Percentiles rank a stretch among this genome's conserved stretches.
Conservation (phyloP, 1,284 basidiomycete species). For the Ustilago esculenta region DNA sequence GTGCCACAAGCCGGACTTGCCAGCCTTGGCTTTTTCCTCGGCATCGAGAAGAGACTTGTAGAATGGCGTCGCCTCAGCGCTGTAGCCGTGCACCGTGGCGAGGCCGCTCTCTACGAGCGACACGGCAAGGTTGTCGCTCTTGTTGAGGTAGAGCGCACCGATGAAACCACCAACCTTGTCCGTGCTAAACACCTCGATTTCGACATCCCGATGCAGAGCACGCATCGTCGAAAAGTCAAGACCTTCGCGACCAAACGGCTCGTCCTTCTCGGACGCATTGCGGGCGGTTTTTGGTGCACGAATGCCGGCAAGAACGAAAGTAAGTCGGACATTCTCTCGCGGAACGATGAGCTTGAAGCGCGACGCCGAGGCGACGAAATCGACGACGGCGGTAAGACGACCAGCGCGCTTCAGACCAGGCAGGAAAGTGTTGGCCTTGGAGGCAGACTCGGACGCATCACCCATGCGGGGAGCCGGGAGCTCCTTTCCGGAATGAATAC, state of each 20-base stretch:
- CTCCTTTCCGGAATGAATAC: slow-evolving; percentile 93
- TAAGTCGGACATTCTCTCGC: slow-evolving; percentile 54
- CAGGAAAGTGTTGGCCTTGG: slow-evolving; percentile 72
- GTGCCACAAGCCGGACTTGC: slow-evolving; percentile 79
- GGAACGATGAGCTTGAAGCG: slow-evolving; percentile 61
- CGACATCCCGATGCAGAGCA: slow-evolving; percentile 93
- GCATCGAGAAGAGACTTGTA: slow-evolving; percentile 82
- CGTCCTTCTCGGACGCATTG: slow-evolving; percentile 83
- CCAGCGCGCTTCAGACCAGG: slow-evolving; percentile 91
- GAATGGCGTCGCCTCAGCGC: slow-evolving; percentile 83
- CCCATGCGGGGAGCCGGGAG: slow-evolving; percentile 74
- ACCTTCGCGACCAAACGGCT: slow-evolving; percentile 87
- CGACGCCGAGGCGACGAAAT: slow-evolving; percentile 78
- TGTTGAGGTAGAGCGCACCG: slow-evolving; percentile 80
- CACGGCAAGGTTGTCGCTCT: slow-evolving; percentile 80
- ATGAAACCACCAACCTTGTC: slow-evolving; percentile 98
- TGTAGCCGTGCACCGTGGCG: slow-evolving; percentile 85
- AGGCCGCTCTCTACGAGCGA: slow-evolving; percentile 82
- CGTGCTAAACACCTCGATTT: slow-evolving; percentile 85
- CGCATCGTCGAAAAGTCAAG: slow-evolving; percentile 80
- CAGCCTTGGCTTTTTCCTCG: slow-evolving; percentile 74
- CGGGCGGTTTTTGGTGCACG: slow-evolving; percentile 68
- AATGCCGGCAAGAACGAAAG: slow-evolving; percentile 66
- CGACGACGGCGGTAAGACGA: slow-evolving; percentile 83
- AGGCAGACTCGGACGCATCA: slow-evolving; percentile 77